Percentiles rank a stretch among this genome's conserved stretches.
These are phyloP conservation scores for Camillea tinctor DNA, from an alignment of 2,329 filamentous ascomycete genomes.

Conservation along the genomic window DNA sequence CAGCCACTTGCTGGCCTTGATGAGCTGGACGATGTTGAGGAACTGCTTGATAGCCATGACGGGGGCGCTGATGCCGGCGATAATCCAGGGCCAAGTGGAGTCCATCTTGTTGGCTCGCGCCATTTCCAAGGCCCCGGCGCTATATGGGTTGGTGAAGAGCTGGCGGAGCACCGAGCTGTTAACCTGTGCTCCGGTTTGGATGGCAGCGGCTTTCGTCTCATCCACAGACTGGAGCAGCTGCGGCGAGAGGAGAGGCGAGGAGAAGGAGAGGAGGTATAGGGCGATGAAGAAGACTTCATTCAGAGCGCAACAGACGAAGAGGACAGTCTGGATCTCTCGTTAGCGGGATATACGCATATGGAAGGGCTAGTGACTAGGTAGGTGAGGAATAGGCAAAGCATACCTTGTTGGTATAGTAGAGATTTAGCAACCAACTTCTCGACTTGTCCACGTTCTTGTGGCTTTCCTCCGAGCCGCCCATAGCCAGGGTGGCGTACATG, in stretches of 20 bases:
- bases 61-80: conserved; percentile 77
- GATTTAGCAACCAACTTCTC: conserved; percentile 83
- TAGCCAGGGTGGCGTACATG: conserved; percentile 93
- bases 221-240: conserved; percentile 69
- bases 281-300: conserved; percentile 99
- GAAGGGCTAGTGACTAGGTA: neutral
- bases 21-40: conserved; percentile 90
- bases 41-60: conserved; percentile 90
- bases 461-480: conserved; percentile 76
- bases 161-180: conserved; percentile 67
- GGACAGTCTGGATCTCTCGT: conserved; percentile 62
- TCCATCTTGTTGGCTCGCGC: conserved; percentile 93
- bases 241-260: conserved; percentile 82
- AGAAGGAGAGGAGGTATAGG: conserved; percentile 96
- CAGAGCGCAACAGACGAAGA: conserved; percentile 85
- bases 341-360: conserved; percentile 5
- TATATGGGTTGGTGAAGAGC: conserved; percentile 86
- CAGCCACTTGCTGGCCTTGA: conserved; percentile 89
- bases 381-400: conserved; percentile 36
- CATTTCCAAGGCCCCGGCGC: conserved; percentile 86
- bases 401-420: conserved; percentile 98
- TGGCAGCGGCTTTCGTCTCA: conserved; percentile 48
- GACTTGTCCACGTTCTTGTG: conserved; percentile 93
- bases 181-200: conserved; percentile 67
- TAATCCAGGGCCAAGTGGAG: conserved; percentile 64